A percentile compares a stretch with the other conserved stretches of the same genome.
Evolutionary conservation across 1,284 basidiomycete species (phyloP).

Genomic region (Pholiota adiposa): DNA sequence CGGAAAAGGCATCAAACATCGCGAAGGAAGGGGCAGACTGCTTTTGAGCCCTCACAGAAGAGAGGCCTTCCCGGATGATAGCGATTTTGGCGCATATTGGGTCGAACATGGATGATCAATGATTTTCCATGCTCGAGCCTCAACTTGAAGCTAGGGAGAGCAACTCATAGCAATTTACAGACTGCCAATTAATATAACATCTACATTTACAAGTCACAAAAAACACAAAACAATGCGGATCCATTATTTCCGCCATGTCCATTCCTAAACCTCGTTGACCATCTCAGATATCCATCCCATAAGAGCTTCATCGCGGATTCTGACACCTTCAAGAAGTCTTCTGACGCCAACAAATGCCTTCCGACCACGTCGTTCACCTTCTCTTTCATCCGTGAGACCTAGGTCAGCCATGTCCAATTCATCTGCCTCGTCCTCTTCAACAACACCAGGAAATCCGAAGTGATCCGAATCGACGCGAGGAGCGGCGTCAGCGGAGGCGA

Average conservation of each 20-base stretch:
- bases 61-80: conserved; percentile 39
- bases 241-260: background rate
- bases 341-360: conserved; percentile 70
- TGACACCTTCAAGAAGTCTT: conserved; percentile 64
- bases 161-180: background rate
- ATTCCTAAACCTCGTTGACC: conserved; percentile 53
- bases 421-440: conserved; percentile 69
- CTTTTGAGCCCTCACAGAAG: conserved; percentile 36
- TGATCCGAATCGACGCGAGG: conserved; percentile 77
- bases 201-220: background rate
- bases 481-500: conserved; percentile 69
- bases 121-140: too few relatives aligned
- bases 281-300: conserved; percentile 82
- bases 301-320: conserved; percentile 70
- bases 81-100: conserved; percentile 23
- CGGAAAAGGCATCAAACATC: conserved; percentile 2
- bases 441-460: conserved; percentile 79
- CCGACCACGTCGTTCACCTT: conserved; percentile 69
- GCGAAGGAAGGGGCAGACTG: conserved; percentile 30
- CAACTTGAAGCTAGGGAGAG: too few relatives aligned
- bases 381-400: conserved; percentile 51
- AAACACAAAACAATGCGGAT: background rate
- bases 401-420: conserved; percentile 37
- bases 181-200: background rate
- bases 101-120: conserved; percentile 12